Evolutionary conservation across 768 basidiomycete genomes (phyloP).

Genomic region (Suillus brevipes): DNA sequence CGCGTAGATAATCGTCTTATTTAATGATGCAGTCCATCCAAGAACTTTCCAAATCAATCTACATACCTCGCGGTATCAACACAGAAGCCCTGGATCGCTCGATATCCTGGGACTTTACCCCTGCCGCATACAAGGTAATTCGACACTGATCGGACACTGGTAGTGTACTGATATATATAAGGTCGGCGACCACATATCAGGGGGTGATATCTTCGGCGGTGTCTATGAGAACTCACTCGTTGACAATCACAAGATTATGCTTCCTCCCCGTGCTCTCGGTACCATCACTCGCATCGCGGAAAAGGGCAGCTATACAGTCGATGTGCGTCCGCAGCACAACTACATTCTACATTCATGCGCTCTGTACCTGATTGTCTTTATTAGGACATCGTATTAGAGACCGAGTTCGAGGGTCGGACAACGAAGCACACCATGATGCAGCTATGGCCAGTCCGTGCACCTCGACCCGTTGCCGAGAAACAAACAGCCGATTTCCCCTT

Average conservation of each 20-base stretch:
- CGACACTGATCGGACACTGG: background rate
- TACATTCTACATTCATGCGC: background rate
- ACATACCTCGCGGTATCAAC: constrained; percentile 98
- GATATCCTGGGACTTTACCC: constrained; percentile 94
- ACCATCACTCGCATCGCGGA: constrained; percentile 93
- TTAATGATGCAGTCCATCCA: constrained; percentile 67
- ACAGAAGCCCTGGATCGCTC: constrained; percentile 89
- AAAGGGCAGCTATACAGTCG: constrained; percentile 89
- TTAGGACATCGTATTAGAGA: constrained; percentile 93
- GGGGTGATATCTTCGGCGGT: constrained; percentile 93
- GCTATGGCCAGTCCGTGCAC: constrained; percentile 97
- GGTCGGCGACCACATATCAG: constrained; percentile 96
- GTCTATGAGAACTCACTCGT: constrained; percentile 98
- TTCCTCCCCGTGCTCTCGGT: constrained; percentile 90
- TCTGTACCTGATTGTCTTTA: constrained; percentile 7
- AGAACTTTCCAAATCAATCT: constrained; percentile 97
- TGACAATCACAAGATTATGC: constrained; percentile 96
- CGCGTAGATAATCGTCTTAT: constrained; percentile 13
- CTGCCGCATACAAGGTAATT: constrained; percentile 70
- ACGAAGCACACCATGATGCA: constrained; percentile 97
- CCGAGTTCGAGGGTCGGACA: constrained; percentile 94
- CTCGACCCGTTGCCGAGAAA: constrained; percentile 94
- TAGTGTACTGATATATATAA: constrained; percentile 29
- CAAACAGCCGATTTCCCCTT: constrained; percentile 90
- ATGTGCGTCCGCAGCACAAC: constrained; percentile 51